Evolutionary conservation across 805 yeast species (phyloP), one percentile per base, ranked within the genome.

Genomic region (Starmera amethionina): DNA sequence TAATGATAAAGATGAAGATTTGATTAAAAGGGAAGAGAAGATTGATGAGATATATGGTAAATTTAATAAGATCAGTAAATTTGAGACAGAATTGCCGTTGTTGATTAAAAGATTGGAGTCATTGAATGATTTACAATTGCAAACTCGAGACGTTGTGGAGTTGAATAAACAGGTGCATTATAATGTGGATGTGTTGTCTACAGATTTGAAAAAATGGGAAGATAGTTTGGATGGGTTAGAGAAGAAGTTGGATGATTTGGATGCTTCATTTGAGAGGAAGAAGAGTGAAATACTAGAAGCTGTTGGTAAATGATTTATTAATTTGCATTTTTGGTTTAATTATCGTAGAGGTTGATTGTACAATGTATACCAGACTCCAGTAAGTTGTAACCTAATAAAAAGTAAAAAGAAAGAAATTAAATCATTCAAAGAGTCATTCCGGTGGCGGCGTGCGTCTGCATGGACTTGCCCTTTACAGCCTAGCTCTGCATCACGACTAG

Each of bases 131-230:
- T 31, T 60, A 8, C 62, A 58, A 36, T 31, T 46, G 8, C 42
- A 44, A 2, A 30, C 53, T 2, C 42, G 46, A 1, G 44, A 47
- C 5, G 40, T 54, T 3, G 45, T 49, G 15, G 45, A 42, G 4
- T 36, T 51, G 2, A 46, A 50, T 2, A 50, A 51, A 15, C 36
- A 42, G 2, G 37, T 58, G 32, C 56, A 56, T 33, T 15, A 32
- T 4, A 42, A 39, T 4, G 40, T 62, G 5, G 33, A 39, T 8
- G 38, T 46, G 8, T 33, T 61, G 37, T 44, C 50, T 28, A 37
- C 35, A 11, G 62, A 59, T 36, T 42, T 56, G 15, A 38, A 46
- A 2, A 34, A 49, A 32, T 61, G 65, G 65, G 56, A 56, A 30
- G 31, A 41, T 16, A 42, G 52, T 4, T 40, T 58, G 29, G 37